Base-by-base conservation (phyloP, 345 rosid species). In the Anacardium occidentale region DNA sequence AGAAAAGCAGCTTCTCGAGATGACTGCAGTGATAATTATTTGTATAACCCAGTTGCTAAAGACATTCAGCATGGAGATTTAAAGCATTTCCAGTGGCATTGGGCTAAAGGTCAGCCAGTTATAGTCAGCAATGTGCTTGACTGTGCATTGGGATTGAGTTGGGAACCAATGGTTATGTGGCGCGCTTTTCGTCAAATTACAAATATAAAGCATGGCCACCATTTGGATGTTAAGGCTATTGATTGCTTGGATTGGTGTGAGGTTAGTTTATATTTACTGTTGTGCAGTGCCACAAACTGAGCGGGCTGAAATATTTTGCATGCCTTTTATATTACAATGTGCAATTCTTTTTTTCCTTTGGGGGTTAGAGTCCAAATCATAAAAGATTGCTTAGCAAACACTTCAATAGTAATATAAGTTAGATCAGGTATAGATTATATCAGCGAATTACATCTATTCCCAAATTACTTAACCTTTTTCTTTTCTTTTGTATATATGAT, bases 91-190 rank as follows among this genome's bases (percentile, higher is more conserved):
- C 90, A 80, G 69, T 44, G 67, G 71, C 94, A 89, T 48, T 89
- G 91, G 94, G 84, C 69, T 74, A 84, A 69, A 70, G 89, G 85
- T 22, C 86, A 87, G 68, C 94, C 91, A 52, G 87, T 87, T 74
- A 68, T 87, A 22, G 86, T 89, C 20, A 77, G 86, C 44, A 62
- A 83, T 72, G 91, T 82, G 62, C 85, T 87, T 75, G 87, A 87
- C 53, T 79, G 69, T 66, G 75, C 75, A 47, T 67, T 85, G 72
- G 90, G 90, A 5, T 62, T 89, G 60, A 89, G 91, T 72, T 87
- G 89, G 94, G 90, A 87, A 25, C 94, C 91, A 56, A 74, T 79
- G 84, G 89, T 89, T 65, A 89, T 84, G 94, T 89, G 90, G 89
- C 88, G 86, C 50, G 92, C 90, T 42, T 73, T 83, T 72, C 86